Percentiles rank a stretch among this genome's conserved stretches.
Conservation (phyloP, 768 basidiomycete genomes). For the Ramaria rubella region DNA sequence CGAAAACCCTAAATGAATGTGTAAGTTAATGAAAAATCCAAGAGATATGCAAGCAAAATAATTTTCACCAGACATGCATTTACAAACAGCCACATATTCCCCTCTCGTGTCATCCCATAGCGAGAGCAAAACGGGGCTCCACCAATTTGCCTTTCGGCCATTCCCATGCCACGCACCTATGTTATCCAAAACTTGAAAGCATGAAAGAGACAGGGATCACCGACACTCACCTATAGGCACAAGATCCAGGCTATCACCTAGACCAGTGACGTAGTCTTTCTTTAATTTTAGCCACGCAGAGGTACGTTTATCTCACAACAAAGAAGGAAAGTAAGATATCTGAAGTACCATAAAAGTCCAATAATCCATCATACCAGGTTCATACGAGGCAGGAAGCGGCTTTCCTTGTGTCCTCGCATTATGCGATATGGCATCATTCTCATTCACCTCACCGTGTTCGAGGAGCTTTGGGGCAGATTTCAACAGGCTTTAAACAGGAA, state of each 20-base stretch:
- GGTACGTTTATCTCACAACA: slow-evolving; percentile 62
- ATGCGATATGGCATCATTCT: slow-evolving; percentile 26
- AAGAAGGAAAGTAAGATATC: background rate
- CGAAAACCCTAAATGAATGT: slow-evolving; percentile 55
- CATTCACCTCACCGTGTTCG: slow-evolving; percentile 43
- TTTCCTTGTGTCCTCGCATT: slow-evolving; percentile 46
- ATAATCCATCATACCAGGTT: slow-evolving; percentile 43
- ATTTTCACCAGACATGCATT: slow-evolving; percentile 76
- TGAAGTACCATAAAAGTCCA: background rate
- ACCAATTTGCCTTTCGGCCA: slow-evolving; percentile 87
- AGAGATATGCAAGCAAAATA: background rate
- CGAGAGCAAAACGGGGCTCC: slow-evolving; percentile 82
- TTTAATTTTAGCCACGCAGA: slow-evolving; percentile 89
- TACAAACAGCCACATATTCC: slow-evolving; percentile 71
- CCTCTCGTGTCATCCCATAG: slow-evolving; percentile 60
- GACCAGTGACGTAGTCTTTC: slow-evolving; percentile 79
- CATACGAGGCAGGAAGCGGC: slow-evolving; percentile 78
- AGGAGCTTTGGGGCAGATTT: slow-evolving; percentile 42
- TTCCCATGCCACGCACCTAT: slow-evolving; percentile 80
- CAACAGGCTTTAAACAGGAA: background rate
- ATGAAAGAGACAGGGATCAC: slow-evolving; percentile 13
- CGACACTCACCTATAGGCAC: slow-evolving; percentile 52
- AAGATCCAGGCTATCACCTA: slow-evolving; percentile 71
- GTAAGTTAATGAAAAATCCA: slow-evolving; percentile 2
- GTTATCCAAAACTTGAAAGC: slow-evolving; percentile 26